Evolutionary conservation across 768 basidiomycete genomes (phyloP).

Genomic region (Russula ochroleuca): DNA sequence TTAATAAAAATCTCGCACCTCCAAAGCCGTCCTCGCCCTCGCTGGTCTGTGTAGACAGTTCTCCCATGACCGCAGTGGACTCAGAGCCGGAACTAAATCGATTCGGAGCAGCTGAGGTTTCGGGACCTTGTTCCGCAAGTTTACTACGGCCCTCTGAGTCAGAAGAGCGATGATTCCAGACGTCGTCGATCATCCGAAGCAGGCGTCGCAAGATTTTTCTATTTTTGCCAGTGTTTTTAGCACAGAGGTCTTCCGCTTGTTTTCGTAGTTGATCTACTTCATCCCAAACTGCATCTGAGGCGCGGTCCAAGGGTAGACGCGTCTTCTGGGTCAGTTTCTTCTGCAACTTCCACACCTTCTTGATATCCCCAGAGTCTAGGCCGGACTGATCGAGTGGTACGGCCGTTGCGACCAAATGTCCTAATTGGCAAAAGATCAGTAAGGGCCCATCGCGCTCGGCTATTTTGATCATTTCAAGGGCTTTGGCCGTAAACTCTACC

Average conservation of each 20-base stretch:
- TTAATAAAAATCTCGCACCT: neutral
- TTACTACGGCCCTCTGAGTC: too few relatives aligned
- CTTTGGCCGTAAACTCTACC: constrained; percentile 9
- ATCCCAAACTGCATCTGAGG: constrained; percentile 1
- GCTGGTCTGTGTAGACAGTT: neutral
- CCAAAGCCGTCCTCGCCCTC: neutral
- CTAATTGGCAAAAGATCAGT: constrained; percentile 15
- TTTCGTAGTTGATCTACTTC: neutral
- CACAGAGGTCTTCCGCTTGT: neutral
- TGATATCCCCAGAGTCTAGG: neutral
- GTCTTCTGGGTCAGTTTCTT: constrained; percentile 3
- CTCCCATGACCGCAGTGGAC: neutral
- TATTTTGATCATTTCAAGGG: neutral
- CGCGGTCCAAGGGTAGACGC: neutral
- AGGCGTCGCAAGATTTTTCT: neutral
- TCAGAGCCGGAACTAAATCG: neutral
- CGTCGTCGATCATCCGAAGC: neutral
- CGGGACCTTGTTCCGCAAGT: too few relatives aligned
- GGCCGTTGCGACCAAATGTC: neutral
- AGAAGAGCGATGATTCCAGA: too few relatives aligned
- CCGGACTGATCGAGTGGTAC: neutral
- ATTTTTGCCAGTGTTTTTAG: neutral
- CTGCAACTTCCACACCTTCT: constrained; percentile 10
- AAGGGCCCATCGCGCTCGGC: constrained; percentile 10
- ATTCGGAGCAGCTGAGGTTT: too few relatives aligned